A percentile compares a stretch with the other conserved stretches of the same genome.
phyloP scores from a whole-genome alignment of 106 monocot species.

The Platanthera zijinensis region DNA sequence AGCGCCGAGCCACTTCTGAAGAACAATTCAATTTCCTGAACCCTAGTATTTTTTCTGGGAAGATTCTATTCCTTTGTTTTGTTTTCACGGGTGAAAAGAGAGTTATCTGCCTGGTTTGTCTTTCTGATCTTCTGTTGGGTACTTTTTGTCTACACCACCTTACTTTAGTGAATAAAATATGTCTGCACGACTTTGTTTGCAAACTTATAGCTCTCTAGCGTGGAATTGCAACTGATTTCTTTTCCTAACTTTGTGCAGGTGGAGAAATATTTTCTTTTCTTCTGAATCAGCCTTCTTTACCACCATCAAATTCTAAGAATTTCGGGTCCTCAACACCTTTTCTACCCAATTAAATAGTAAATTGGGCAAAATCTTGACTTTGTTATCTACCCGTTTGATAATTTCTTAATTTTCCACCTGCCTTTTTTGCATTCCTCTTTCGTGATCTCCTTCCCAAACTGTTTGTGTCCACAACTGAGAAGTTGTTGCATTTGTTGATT shows the following conservation, averaged over 20 bases:
- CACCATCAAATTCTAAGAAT: neutral
- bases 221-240: neutral
- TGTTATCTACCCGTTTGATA: neutral
- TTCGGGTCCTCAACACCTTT: neutral
- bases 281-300: neutral
- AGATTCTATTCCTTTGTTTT: neutral
- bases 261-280: neutral
- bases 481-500: neutral
- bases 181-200: neutral
- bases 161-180: neutral
- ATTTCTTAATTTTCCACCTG: neutral
- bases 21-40: neutral
- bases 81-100: neutral
- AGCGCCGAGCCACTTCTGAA: neutral
- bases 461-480: neutral
- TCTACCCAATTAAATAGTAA: neutral
- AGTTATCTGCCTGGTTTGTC: neutral
- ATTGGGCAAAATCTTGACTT: neutral
- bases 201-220: neutral
- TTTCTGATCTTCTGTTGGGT: neutral
- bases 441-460: neutral
- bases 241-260: neutral
- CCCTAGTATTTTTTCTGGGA: neutral
- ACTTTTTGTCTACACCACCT: neutral
- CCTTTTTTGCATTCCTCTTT: neutral